These are phyloP conservation scores for Dictyostelium capitatum DNA, from an alignment of 78 protist genomes.

Conservation along the genomic window DNA sequence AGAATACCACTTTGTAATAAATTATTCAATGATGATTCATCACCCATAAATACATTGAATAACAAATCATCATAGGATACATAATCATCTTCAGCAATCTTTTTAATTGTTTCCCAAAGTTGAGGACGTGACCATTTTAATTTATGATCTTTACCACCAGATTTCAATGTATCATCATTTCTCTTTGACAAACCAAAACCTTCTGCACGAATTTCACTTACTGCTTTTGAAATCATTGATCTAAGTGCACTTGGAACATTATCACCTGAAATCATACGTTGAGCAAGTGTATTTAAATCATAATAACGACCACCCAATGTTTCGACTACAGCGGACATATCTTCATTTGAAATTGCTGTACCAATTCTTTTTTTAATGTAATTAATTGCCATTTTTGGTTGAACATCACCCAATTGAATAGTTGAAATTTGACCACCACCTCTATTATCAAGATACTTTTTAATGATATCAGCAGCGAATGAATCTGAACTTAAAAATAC, in stretches of 20 bases:
- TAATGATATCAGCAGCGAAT: slow-evolving; percentile 58
- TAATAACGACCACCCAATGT: slow-evolving; percentile 73
- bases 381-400: slow-evolving; percentile 10
- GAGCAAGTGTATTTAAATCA: slow-evolving; percentile 46
- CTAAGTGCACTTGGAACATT: neutral
- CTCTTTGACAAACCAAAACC: slow-evolving; percentile 75
- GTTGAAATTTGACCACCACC: slow-evolving; percentile 73
- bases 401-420: slow-evolving; percentile 67
- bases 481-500: slow-evolving; percentile 73
- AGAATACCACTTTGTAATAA: slow-evolving; percentile 12
- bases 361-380: slow-evolving; percentile 30
- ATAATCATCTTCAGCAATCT: slow-evolving; percentile 25
- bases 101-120: slow-evolving; percentile 71
- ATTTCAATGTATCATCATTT: slow-evolving; percentile 17
- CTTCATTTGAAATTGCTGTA: neutral
- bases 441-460: slow-evolving; percentile 47
- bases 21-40: slow-evolving; percentile 57
- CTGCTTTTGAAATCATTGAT: slow-evolving; percentile 36
- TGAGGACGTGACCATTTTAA: slow-evolving; percentile 76
- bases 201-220: slow-evolving; percentile 63
- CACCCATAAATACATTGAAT: slow-evolving; percentile 71
- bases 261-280: slow-evolving; percentile 47
- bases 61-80: slow-evolving; percentile 48
- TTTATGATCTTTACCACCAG: neutral
- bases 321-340: slow-evolving; percentile 4